Evolutionary conservation across 768 basidiomycete genomes (phyloP), one percentile per base, ranked within the genome.

Genomic region (Rhodosporidiobolus odoratus): DNA sequence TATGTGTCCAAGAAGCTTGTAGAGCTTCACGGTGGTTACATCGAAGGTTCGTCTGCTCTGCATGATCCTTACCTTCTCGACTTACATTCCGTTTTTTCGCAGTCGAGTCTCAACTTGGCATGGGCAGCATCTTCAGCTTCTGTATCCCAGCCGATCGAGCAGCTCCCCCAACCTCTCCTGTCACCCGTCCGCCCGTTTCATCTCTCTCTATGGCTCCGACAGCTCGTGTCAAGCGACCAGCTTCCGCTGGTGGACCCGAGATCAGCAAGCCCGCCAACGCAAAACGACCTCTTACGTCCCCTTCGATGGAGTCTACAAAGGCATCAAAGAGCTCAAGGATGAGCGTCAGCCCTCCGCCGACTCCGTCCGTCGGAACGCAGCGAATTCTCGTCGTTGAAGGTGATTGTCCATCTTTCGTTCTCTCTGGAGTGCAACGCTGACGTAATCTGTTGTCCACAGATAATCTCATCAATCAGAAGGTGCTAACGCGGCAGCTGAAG

Each of bases 1-100:
- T 75, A 69, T 66, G 63, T 75, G 13, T 58, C 53, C 5, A 69
- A 73, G 62, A 73, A 70, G 61, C 68, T 75, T 59, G 59, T 75
- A 53, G 74, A 73, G 58, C 62, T 75, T 0, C 74, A 75, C 38
- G 19, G 37, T 21, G 74, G 71, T 12, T 67, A 69, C 62, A 70
- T 75, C 62, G 73, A 74, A 38, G 62, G 58, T 37, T 34, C 57
- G 35, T 32, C 40, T 6, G 15, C 47, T 37, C 25, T 34, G 5
- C 16, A 23, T 58, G 7, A 1, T 41, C 35, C 17, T 10, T 4
- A 23, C 19, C 25, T 47, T 25, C 3, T 13, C 38, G n/a, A 27
- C 16, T 48, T 19, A 15, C 45, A 7, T 13, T 38, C 2, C 23
- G 5, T 3, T 5, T 10, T 41, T 2, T 43, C 21, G 34, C 30